phyloP scores from a whole-genome alignment of 129 eudicot genomes.

The Helichrysum umbraculigerum region DNA sequence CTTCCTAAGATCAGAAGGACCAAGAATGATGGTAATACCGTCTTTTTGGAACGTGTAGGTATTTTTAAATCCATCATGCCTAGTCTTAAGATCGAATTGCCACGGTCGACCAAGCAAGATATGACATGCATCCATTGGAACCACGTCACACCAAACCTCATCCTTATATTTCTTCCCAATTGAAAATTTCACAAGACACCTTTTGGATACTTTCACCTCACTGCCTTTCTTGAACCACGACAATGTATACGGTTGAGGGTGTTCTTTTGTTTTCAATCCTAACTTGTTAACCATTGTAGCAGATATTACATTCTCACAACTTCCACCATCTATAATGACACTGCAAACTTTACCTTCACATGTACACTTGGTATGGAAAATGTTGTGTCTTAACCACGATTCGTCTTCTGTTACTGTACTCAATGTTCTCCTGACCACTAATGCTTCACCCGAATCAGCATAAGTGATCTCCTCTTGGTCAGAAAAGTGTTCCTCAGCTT shows the following conservation, averaged over 20 bases:
- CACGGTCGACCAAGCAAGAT: not conserved
- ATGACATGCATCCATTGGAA: not conserved
- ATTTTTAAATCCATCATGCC: not conserved
- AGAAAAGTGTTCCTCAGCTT: not conserved
- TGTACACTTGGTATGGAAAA: not conserved
- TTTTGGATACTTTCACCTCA: not conserved
- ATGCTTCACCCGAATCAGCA: not conserved
- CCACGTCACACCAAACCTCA: not conserved
- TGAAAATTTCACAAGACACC: not conserved
- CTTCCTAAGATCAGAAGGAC: not conserved
- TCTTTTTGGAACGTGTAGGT: not conserved
- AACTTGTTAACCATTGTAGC: not conserved
- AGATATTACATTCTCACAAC: not conserved
- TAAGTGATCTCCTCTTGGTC: not conserved
- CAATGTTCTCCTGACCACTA: not conserved
- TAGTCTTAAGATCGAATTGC: not conserved
- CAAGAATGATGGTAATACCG: not conserved
- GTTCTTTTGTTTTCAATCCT: not conserved
- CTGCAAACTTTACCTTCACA: not conserved
- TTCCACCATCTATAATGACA: not conserved
- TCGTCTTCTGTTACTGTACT: not conserved
- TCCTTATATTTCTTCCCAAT: not conserved
- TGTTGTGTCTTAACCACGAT: conserved; percentile 1
- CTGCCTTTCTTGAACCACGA: not conserved
- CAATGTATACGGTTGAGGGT: not conserved